Evolutionary conservation across 176 grass and related monocot species (phyloP).

Genomic region (Paspalum notatum): DNA sequence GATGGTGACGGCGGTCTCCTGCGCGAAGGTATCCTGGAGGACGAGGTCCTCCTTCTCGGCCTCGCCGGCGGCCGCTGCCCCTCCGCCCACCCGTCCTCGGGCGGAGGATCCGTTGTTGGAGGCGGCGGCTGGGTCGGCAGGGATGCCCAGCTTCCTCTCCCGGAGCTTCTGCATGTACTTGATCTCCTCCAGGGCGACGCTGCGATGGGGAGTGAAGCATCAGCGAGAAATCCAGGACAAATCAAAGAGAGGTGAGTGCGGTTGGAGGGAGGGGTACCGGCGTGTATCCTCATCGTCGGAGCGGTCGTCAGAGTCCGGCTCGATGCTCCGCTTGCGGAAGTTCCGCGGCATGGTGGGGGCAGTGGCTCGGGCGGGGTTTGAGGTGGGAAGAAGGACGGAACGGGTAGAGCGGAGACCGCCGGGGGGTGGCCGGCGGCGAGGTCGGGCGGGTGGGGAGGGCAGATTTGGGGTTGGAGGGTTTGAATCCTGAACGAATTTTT

Average conservation of each 20-base stretch:
- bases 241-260: neutral
- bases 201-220: neutral
- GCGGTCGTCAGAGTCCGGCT: slow-evolving; percentile 53
- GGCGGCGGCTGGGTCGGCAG: slow-evolving; percentile 34
- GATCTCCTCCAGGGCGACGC: slow-evolving; percentile 73
- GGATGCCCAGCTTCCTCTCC: slow-evolving; percentile 63
- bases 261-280: slow-evolving; percentile 28
- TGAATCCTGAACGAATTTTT: neutral
- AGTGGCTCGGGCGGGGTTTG: neutral
- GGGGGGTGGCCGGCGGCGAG: slow-evolving; percentile 46
- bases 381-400: neutral
- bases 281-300: slow-evolving; percentile 64
- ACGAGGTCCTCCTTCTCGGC: slow-evolving; percentile 77
- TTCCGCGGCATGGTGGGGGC: slow-evolving; percentile 49
- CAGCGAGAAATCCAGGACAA: neutral
- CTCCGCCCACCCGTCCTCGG: neutral
- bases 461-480: slow-evolving; percentile 29
- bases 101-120: slow-evolving; percentile 25
- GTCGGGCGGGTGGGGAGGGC: neutral
- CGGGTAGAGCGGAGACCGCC: slow-evolving; percentile 12
- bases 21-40: slow-evolving; percentile 97
- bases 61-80: slow-evolving; percentile 24
- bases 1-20: slow-evolving; percentile 89
- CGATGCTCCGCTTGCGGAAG: slow-evolving; percentile 68
- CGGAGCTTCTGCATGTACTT: slow-evolving; percentile 69